Evolutionary conservation across 495 filamentous ascomycete species (phyloP).

Genomic region (Annulohypoxylon moriforme): DNA sequence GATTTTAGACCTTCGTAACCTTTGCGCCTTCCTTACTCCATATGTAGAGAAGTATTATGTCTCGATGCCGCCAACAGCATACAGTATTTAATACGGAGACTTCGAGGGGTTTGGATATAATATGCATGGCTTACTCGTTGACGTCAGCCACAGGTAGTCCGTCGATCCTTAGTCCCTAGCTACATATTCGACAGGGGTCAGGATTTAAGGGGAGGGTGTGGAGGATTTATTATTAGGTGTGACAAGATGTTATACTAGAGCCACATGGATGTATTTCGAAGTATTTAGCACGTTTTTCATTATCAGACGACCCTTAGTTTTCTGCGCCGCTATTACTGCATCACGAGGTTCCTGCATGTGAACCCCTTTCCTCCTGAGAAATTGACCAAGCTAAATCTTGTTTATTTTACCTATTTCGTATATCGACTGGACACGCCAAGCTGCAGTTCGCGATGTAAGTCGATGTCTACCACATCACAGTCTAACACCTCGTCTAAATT

Average conservation of each 20-base stretch:
- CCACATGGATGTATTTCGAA: slow-evolving; percentile 17
- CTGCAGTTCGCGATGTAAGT: slow-evolving; percentile 47
- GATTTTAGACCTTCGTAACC: slow-evolving; percentile 28
- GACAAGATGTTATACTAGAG: slow-evolving; percentile 13
- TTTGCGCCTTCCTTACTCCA: slow-evolving; percentile 1
- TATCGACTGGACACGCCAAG: slow-evolving; percentile 50
- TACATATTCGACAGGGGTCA: slow-evolving; percentile 20
- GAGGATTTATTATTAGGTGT: slow-evolving; percentile 31
- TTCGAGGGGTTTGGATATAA: slow-evolving; percentile 8
- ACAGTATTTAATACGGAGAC: slow-evolving; percentile 16
- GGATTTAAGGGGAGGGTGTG: slow-evolving; percentile 11
- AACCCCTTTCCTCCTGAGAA: background rate
- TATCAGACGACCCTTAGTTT: background rate
- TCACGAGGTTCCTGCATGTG: background rate
- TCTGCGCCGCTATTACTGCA: background rate
- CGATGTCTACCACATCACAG: slow-evolving; percentile 48
- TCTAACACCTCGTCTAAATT: slow-evolving; percentile 45
- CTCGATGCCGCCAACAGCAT: background rate
- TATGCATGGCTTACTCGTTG: slow-evolving; percentile 36
- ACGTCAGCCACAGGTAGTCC: slow-evolving; percentile 32
- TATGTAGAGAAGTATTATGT: background rate
- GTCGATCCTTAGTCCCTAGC: slow-evolving; percentile 18
- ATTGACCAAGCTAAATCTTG: slow-evolving; percentile 16
- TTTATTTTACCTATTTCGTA: slow-evolving; percentile 34
- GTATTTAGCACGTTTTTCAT: slow-evolving; percentile 17